Evolutionary conservation across 768 basidiomycete genomes (phyloP).

Genomic region (Hericium erinaceus): DNA sequence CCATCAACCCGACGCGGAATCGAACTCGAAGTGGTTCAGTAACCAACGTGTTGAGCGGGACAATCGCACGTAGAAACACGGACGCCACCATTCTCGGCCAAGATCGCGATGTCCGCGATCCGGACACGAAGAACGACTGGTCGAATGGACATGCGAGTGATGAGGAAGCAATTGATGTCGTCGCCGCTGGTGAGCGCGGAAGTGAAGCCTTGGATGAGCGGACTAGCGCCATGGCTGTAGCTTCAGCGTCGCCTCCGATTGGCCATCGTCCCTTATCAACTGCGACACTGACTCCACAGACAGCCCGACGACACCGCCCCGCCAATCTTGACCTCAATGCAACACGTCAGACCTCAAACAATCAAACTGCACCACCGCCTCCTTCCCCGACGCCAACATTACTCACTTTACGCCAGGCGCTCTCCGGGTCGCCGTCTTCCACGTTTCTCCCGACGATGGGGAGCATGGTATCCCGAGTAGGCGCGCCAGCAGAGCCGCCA

Average conservation of each 20-base stretch:
- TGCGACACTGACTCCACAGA: slow-evolving; percentile 11
- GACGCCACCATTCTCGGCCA: slow-evolving; percentile 19
- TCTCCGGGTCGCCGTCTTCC: slow-evolving; percentile 37
- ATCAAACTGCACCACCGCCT: slow-evolving; percentile 26
- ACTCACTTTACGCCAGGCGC: slow-evolving; percentile 55
- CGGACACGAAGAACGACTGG: slow-evolving; percentile 54
- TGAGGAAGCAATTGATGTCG: slow-evolving; percentile 77
- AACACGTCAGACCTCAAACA: slow-evolving; percentile 9
- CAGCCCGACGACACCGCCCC: slow-evolving; percentile 41
- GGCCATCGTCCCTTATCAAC: slow-evolving; percentile 7
- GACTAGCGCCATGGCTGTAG: slow-evolving; percentile 49
- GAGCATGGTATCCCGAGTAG: slow-evolving; percentile 5
- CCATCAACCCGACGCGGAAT: slow-evolving; percentile 27
- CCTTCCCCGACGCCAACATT: slow-evolving; percentile 58
- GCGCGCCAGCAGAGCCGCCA: slow-evolving; percentile 4
- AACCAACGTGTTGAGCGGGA: slow-evolving; percentile 48
- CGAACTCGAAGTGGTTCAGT: slow-evolving; percentile 47
- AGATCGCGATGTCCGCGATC: slow-evolving; percentile 18
- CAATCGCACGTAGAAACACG: slow-evolving; percentile 28
- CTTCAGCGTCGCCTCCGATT: slow-evolving; percentile 9
- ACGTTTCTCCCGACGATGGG: slow-evolving; percentile 6
- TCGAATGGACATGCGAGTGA: slow-evolving; percentile 58
- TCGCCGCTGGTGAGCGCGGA: slow-evolving; percentile 75
- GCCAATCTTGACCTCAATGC: slow-evolving; percentile 54
- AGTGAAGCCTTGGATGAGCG: slow-evolving; percentile 78